Percentiles rank a stretch among this genome's conserved stretches.
Conservation (phyloP, 768 basidiomycete species). For the Boletus coccyginus region DNA sequence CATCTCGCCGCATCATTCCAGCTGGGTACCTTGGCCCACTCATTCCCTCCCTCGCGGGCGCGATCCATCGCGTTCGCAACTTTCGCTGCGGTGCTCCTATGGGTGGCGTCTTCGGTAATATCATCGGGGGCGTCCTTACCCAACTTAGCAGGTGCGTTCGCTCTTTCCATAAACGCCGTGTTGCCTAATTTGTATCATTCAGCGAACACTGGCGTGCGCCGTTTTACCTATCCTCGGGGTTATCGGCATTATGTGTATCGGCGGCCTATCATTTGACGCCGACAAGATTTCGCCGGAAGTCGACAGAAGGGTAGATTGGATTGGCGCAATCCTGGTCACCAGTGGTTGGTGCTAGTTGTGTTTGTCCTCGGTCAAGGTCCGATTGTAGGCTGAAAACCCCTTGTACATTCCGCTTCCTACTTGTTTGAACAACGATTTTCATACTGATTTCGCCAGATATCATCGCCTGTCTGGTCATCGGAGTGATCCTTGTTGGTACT, state of each 20-base stretch:
- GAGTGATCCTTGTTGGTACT: constrained; percentile 48
- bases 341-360: constrained; percentile 64
- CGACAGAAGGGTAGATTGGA: constrained; percentile 67
- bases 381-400: constrained; percentile 58
- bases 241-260: constrained; percentile 49
- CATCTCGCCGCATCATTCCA: constrained; percentile 23
- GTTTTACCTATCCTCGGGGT: constrained; percentile 58
- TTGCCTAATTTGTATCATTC: not conserved
- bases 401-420: constrained; percentile 35
- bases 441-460: constrained; percentile 47
- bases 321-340: constrained; percentile 67
- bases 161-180: not conserved
- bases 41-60: constrained; percentile 65
- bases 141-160: constrained; percentile 43
- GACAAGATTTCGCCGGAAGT: constrained; percentile 43
- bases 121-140: constrained; percentile 71
- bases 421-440: constrained; percentile 20
- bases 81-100: constrained; percentile 85
- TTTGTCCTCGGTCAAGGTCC: constrained; percentile 72
- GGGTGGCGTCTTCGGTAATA: constrained; percentile 68
- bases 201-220: constrained; percentile 62
- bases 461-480: constrained; percentile 62
- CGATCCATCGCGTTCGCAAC: constrained; percentile 79
- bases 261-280: constrained; percentile 58
- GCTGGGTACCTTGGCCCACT: constrained; percentile 79